Evolutionary conservation across 2,329 filamentous ascomycete genomes (phyloP).

Genomic region (Grosmannia serpens): DNA sequence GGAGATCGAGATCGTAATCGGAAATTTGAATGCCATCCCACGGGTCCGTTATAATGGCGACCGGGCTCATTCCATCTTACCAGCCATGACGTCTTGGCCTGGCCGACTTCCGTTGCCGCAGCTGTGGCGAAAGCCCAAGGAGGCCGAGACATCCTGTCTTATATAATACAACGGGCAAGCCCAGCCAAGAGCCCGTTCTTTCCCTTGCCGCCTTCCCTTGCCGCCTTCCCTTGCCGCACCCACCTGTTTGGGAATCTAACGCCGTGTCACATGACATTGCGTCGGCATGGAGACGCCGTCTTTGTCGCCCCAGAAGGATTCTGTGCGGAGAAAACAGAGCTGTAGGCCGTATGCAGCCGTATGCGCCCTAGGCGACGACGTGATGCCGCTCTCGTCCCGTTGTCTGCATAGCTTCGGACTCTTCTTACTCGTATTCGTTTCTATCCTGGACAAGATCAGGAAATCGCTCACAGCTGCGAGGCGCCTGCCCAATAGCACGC

Average conservation of each 20-base stretch:
- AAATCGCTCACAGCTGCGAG: not conserved
- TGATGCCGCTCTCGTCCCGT: not conserved
- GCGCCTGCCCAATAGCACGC: not conserved
- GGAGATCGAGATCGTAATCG: not conserved
- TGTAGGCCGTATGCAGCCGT: no score
- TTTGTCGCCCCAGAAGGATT: not conserved
- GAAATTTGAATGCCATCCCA: not conserved
- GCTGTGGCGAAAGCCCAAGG: no score
- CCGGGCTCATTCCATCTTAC: no score
- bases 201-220: no score
- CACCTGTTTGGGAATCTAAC: no score
- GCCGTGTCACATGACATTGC: not conserved
- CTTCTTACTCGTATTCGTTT: not conserved
- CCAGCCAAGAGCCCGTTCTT: not conserved
- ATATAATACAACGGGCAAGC: no score
- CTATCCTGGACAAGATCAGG: not conserved
- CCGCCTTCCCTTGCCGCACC: no score
- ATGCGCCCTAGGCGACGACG: not conserved
- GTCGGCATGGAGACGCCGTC: no score
- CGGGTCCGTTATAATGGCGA: not conserved
- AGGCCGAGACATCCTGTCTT: no score
- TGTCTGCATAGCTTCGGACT: not conserved
- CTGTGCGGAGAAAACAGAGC: not conserved
- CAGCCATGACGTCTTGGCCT: no score
- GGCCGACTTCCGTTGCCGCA: no score